Percentiles rank a stretch among this genome's conserved stretches.
Conservation (phyloP, 192 early-diverging fungal species). For the Cladochytrium replicatum region DNA sequence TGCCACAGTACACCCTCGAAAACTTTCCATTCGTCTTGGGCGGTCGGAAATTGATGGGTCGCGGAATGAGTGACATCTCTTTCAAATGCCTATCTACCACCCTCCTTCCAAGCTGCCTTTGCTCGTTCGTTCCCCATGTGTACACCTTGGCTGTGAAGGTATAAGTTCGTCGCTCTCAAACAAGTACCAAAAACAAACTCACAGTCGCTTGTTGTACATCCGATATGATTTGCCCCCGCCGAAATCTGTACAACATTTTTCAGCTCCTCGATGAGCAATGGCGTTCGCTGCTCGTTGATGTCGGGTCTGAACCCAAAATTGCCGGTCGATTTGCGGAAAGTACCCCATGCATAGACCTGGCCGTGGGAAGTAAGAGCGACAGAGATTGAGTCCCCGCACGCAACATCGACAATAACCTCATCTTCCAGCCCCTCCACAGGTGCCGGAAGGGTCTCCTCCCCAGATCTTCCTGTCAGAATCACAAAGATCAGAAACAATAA, state of each 20-base stretch:
- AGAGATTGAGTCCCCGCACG: constrained; percentile 75
- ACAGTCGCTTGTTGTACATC: constrained; percentile 56
- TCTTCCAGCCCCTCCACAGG: constrained; percentile 62
- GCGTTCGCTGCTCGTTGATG: constrained; percentile 52
- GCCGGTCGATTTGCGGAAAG: constrained; percentile 74
- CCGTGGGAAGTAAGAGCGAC: constrained; percentile 71
- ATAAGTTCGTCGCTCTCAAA: neutral
- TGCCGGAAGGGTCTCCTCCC: constrained; percentile 58
- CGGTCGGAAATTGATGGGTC: constrained; percentile 48
- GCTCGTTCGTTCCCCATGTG: constrained; percentile 85
- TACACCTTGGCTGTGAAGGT: constrained; percentile 52
- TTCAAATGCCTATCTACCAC: constrained; percentile 51
- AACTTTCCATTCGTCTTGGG: constrained; percentile 47
- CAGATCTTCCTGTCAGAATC: constrained; percentile 19
- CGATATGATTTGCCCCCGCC: constrained; percentile 76
- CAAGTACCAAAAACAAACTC: neutral
- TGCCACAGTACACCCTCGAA: constrained; percentile 58
- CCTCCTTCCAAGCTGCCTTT: constrained; percentile 77
- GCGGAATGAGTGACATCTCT: constrained; percentile 29
- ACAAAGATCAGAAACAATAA: too few relatives aligned
- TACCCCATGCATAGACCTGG: constrained; percentile 81
- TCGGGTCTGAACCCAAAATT: constrained; percentile 70
- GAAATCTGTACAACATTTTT: constrained; percentile 64
- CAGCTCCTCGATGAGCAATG: constrained; percentile 48
- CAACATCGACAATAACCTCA: constrained; percentile 61